Evolutionary conservation across 2,329 filamentous ascomycete genomes (phyloP), one percentile per base, ranked within the genome.

Genomic region (Madurella fahalii): DNA sequence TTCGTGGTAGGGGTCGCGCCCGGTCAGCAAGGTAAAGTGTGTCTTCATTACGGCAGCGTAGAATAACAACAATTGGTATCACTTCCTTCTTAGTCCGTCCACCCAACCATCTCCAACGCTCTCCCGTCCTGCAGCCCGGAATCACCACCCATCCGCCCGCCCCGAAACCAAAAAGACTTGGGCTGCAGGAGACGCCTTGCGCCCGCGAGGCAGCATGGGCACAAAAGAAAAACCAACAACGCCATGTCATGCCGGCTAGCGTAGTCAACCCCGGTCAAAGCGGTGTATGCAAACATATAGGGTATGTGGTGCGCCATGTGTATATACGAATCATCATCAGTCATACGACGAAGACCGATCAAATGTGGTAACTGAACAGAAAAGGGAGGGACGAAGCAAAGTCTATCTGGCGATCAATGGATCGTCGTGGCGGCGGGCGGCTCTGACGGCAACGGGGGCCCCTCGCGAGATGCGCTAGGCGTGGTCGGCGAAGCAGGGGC

Each of bases 401-500:
- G 31, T 18, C 40, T 48, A 15, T 12, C 12, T 1, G 39, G n/a
- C 4, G 20, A 20, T 40, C 18, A 43, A 37, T 45, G 56, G 4
- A 50, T 55, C 40, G 59, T 59, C 7, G 58, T 20, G 15, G 56
- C 57, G 3, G 54, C 47, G 15, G 52, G 52, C 4, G 67, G 63
- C 40, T 65, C 74, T 64, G 65, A 74, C 34, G 40, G 52, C 12
- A 58, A 30, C 2, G 54, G 45, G 8, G 50, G 43, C 20, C 60
- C 53, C 15, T 53, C 51, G 1, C 50, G 50, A 3, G 60, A 61
- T 1, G 50, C 71, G 37, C 71, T 71, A 1, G 74, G 71, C 17
- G 74, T 79, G 56, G 74, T 79, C 9, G 72, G 73, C 46, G 76
- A 77, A 3, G 77, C 62, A 1, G 61, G 73, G 2, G 79, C 81